Base-by-base conservation (phyloP, 1,139 yeast genomes). In the Komagataea norvegica region DNA sequence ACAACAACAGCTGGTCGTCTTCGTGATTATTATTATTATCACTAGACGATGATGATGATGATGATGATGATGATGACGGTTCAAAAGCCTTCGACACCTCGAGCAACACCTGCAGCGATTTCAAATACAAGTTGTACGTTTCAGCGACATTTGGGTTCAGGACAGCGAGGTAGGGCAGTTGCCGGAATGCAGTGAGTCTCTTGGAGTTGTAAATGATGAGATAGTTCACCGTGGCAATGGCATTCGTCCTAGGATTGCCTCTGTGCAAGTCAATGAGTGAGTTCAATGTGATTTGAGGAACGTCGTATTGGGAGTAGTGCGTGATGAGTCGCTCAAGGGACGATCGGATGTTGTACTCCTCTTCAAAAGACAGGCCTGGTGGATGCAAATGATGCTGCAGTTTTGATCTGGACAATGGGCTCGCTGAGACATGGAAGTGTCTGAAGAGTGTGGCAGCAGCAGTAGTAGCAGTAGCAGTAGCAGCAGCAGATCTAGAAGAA, bases 61-160 rank as follows among this genome's bases (percentile, higher is more conserved):
- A n/a, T n/a, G n/a, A n/a, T n/a, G n/a, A n/a, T n/a, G n/a, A n/a
- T n/a, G 44, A 38, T 1, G 38, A 40, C 7, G 44, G 31, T 13
- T 40, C 25, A 7, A 35, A 31, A 5, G 22, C 39, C 26, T 34
- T 37, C 5, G 45, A 39, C 6, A 61, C 56, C 23, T 72, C 66
- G 35, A 80, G 60, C 46, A 87, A 61, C 5, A 79, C 69, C 29
- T 81, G 71, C 66, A 88, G 72, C 6, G 95, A 81, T 43, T 75
- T 69, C 47, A 85, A 64, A 60, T 89, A 89, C 33, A 80, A 62
- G 49, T 77, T 70, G 64, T 87, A 86, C 16, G 85, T 81, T 50
- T 77, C 78, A n/a, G 93, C 82, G 38, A 89, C 81, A 51, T 86
- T 76, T n/a, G 96, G 96, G 55, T 89, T 89, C 44, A 89, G 63